Conservation (phyloP, 306 rosid species). For the Prosopis cineraria region DNA sequence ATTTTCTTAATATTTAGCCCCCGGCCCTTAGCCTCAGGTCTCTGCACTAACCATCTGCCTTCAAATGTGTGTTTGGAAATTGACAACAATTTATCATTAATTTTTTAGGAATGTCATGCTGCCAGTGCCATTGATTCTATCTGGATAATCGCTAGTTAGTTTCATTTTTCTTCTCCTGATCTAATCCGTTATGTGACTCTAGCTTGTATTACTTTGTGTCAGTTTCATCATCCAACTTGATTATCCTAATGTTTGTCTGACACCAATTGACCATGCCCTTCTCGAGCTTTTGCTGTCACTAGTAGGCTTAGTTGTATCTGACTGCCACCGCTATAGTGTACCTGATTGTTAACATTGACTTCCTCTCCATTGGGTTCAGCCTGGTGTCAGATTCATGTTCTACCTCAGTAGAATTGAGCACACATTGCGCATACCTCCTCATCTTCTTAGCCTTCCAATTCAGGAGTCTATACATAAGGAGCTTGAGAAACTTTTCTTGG, state of each 20-base stretch:
- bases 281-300: background rate
- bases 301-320: background rate
- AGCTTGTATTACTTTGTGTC: background rate
- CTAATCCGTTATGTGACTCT: background rate
- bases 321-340: background rate
- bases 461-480: slow-evolving; percentile 65
- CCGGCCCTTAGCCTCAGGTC: background rate
- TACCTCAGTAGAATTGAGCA: slow-evolving; percentile 81
- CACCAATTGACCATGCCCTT: background rate
- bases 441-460: slow-evolving; percentile 58
- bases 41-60: background rate
- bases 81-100: background rate
- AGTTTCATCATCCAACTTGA: background rate
- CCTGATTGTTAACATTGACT: background rate
- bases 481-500: slow-evolving; percentile 81
- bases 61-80: background rate
- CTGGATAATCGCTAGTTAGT: background rate
- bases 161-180: background rate
- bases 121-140: background rate
- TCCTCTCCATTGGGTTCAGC: slow-evolving; percentile 31
- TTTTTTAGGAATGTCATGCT: background rate
- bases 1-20: background rate
- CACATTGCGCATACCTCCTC: slow-evolving; percentile 67
- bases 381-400: slow-evolving; percentile 57
- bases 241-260: background rate